phyloP scores from a whole-genome alignment of 73 alveolate genomes.

The Stentor coeruleus region DNA sequence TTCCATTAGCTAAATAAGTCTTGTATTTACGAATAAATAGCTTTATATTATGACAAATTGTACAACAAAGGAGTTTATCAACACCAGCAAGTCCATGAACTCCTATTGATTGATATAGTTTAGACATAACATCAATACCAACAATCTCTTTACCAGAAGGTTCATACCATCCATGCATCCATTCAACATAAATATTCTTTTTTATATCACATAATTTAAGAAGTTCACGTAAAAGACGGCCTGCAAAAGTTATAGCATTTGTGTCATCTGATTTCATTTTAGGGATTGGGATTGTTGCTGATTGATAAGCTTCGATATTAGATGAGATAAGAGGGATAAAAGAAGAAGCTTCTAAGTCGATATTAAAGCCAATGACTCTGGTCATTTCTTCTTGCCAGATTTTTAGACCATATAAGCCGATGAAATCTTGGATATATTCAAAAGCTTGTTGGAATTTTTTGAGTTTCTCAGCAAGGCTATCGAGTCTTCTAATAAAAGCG shows the following conservation, averaged over 20 bases:
- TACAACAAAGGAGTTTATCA: no score
- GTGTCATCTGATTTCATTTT: slow-evolving; percentile 33
- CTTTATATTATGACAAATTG: no score
- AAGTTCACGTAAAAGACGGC: slow-evolving; percentile 36
- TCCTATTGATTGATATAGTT: no score
- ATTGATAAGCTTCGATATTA: slow-evolving; percentile 35
- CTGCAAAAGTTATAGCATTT: slow-evolving; percentile 41
- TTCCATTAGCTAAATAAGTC: no score
- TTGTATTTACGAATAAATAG: no score
- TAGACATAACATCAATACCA: no score
- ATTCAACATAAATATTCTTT: slow-evolving; percentile 34
- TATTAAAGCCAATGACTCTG: slow-evolving; percentile 41
- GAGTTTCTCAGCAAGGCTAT: no score
- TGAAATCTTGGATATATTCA: slow-evolving; percentile 46
- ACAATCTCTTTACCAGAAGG: no score
- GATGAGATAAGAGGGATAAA: slow-evolving; percentile 32
- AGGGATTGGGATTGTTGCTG: slow-evolving; percentile 50
- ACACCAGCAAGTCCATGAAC: no score
- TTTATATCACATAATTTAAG: slow-evolving; percentile 32
- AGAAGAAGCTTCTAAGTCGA: slow-evolving; percentile 35
- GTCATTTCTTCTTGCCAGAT: slow-evolving; percentile 42
- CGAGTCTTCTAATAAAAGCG: no score
- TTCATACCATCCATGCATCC: slow-evolving; percentile 37
- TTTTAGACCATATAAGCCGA: slow-evolving; percentile 36
- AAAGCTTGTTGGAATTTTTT: no score